Base-by-base conservation (phyloP, 495 filamentous ascomycete species). In the Darksidea phi region DNA sequence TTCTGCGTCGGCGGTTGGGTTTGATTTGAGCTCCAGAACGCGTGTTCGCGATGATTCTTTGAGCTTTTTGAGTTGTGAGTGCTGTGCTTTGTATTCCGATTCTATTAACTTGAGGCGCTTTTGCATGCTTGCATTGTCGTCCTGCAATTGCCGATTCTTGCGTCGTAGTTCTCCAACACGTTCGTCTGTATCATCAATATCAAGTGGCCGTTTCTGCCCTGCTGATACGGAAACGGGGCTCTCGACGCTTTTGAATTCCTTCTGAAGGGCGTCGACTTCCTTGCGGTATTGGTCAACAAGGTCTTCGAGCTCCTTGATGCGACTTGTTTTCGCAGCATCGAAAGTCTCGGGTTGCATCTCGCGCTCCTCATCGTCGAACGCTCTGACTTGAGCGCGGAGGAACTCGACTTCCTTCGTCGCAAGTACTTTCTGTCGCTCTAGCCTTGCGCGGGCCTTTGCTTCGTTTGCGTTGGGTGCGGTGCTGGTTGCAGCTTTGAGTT, bases 371-470 rank as follows among this genome's bases (percentile, higher is more conserved):
- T 85, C 82, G 61, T 96, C 93, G 57, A 92, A 96, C 0, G 88
- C 87, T 71, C 95, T 95, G 21, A 97, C 76, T 68, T 99, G 94
- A 4, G 88, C 93, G 15, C 95, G 88, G 7, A 99, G 80, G 71
- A 93, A 94, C 63, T 97, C 90, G 6, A 95, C 89, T 71, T 99
- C 95, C 68, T 96, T 96, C 20, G 90, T 74, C 4, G 90, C 90
- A 2, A 97, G 80, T 6, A 82, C 83, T 57, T 89, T 86, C 70
- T 97, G 92, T 37, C 93, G 79, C 68, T 99, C 93, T 21, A 91
- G 79, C 45, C 87, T 82, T n/a, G 82, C 77, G 69, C 85, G 88
- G 52, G 78, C 79, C 37, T 82, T 81, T 60, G 70, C 78, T 25
- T 87, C 80, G 32, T 48, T 48, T 6, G 63, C 48, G 34, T 72